Evolutionary conservation across 495 filamentous ascomycete species (phyloP), one percentile per base, ranked within the genome.

Genomic region (Talaromyces thailandensis): DNA sequence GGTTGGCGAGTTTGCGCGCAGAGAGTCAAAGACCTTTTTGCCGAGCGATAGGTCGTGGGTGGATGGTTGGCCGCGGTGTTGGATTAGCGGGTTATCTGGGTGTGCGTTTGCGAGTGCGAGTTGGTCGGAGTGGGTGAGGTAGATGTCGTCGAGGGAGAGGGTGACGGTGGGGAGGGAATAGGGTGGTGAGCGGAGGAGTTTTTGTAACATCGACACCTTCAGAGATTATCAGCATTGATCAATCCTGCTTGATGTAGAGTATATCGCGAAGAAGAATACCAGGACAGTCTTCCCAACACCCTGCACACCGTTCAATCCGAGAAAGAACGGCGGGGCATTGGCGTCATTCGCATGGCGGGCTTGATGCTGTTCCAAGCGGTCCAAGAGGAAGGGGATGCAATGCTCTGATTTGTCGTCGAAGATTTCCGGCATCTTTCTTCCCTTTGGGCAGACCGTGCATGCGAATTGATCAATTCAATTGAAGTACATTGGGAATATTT

Each of bases 211-310:
- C 28, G 84, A 83, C 6, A 93, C 83, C 84, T 86, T 51, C 50
- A 29, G 6, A 52, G 1, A 12, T n/a, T 21, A 3, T 48, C 18
- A 62, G 24, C 26, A 57, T 51, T 21, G 12, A n/a, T 2, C 21
- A n/a, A 31, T 62, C 23, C 4, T 61, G 21, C 28, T 45, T 3
- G 11, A 50, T 12, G 26, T n/a, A 35, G 0, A 11, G 0, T 2
- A 6, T 43, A 60, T 4, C 21, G 7, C 35, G 31, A 4, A 43
- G 24, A 26, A n/a, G 11, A 61, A 68, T 71, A 87, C 92, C 66
- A 97, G 79, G 3, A 92, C 93, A 1, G 92, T 93, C 75, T 98
- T 98, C 45, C 93, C 93, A 52, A 88, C 89, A 55, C 93, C 93
- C 72, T 96, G 92, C 16, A 95, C 77, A 48, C 80, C 84, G 66